Conservation (phyloP, 352 stramenopile genomes). For the Plasmopara muralis region DNA sequence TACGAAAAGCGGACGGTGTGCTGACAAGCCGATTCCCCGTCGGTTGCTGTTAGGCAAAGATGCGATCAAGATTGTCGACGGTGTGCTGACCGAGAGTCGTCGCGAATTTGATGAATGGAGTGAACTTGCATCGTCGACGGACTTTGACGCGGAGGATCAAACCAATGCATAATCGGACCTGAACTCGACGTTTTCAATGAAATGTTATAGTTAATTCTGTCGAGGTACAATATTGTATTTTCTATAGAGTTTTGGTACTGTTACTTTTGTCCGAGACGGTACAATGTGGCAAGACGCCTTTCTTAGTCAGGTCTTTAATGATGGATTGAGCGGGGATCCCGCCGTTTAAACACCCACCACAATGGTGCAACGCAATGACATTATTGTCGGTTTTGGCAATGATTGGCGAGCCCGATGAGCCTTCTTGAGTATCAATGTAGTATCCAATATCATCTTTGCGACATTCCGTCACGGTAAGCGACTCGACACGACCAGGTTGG, state of each 20-base stretch:
- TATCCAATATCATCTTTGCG: conserved; percentile 53
- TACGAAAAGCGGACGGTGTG: conserved; percentile 31
- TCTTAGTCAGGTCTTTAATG: conserved; percentile 32
- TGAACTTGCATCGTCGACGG: conserved; percentile 18
- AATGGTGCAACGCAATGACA: conserved; percentile 69
- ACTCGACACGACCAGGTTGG: conserved; percentile 35
- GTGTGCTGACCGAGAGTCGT: conserved; percentile 11
- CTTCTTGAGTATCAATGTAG: conserved; percentile 58
- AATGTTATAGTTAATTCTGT: conserved; percentile 1
- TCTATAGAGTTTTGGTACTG: conserved; percentile 5
- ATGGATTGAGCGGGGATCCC: conserved; percentile 45
- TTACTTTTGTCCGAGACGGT: conserved; percentile 19
- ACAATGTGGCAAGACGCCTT: conserved; percentile 34
- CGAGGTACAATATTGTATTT: background rate
- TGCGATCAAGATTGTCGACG: conserved; percentile 21
- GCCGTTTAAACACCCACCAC: conserved; percentile 58
- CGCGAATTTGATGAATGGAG: conserved; percentile 27
- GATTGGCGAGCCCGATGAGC: conserved; percentile 65
- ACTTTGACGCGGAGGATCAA: conserved; percentile 16
- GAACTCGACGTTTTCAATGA: too few species aligned
- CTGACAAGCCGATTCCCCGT: conserved; percentile 25
- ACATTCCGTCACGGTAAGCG: conserved; percentile 36
- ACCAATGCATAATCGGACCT: conserved; percentile 14
- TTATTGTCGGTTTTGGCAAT: conserved; percentile 49
- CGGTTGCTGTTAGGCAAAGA: conserved; percentile 33